These are phyloP conservation scores for Mycena indigotica DNA, from an alignment of 768 basidiomycete genomes.

Conservation along the genomic window DNA sequence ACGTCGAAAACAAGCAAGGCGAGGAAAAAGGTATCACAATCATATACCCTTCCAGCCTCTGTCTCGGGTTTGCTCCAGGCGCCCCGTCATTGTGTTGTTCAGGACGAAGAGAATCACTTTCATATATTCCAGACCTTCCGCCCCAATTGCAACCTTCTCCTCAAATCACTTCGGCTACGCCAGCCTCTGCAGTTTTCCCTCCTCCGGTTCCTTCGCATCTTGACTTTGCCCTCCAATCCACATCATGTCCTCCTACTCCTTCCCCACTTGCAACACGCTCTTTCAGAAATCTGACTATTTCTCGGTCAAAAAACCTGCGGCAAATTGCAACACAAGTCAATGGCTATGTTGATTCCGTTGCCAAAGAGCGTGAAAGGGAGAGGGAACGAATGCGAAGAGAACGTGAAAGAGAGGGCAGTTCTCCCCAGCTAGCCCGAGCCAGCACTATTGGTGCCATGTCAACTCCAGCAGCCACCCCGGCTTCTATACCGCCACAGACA, in stretches of 20 bases:
- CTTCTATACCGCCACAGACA: constrained; percentile 13
- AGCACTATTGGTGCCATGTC: constrained; percentile 26
- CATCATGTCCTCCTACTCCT: constrained; percentile 36
- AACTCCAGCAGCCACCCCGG: constrained; percentile 25
- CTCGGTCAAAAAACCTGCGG: constrained; percentile 51
- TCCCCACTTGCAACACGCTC: constrained; percentile 40
- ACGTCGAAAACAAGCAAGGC: constrained; percentile 75
- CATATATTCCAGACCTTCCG: constrained; percentile 65
- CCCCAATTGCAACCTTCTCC: constrained; percentile 60
- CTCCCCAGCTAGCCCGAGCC: constrained; percentile 37
- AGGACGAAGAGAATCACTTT: constrained; percentile 46
- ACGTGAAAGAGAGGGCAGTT: constrained; percentile 24
- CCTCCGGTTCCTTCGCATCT: constrained; percentile 3
- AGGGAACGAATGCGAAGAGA: constrained; percentile 62
- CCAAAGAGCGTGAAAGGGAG: constrained; percentile 76
- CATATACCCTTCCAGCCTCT: constrained; percentile 71
- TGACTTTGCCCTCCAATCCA: constrained; percentile 8
- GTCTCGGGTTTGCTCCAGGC: constrained; percentile 47
- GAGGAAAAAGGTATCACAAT: constrained; percentile 79
- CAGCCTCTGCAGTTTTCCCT: constrained; percentile 20
- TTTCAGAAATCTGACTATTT: constrained; percentile 56
- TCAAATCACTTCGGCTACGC: constrained; percentile 39
- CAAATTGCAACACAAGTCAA: constrained; percentile 63
- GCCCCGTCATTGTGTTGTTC: constrained; percentile 33
- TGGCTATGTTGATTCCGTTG: constrained; percentile 73